Conservation (phyloP, 2,329 filamentous ascomycete genomes). For the Beauveria varroae region DNA sequence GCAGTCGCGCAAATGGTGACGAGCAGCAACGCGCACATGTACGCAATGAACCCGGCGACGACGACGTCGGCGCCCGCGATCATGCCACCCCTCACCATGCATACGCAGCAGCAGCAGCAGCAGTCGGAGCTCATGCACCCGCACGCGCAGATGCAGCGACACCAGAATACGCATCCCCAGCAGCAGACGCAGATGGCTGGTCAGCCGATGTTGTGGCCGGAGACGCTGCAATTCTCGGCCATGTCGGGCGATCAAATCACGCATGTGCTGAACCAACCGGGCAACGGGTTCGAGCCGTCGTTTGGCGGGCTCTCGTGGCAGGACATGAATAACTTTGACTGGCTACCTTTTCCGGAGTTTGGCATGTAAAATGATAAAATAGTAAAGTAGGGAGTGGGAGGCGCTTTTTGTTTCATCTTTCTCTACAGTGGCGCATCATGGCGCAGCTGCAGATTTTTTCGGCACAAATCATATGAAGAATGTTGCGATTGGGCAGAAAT, state of each 20-base stretch:
- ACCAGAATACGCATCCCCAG: background rate
- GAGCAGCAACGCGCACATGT: background rate
- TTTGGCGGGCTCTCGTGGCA: constrained; percentile 51
- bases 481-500: too few relatives aligned
- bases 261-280: constrained; percentile 56
- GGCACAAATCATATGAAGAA: too few relatives aligned
- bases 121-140: constrained; percentile 1
- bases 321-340: constrained; percentile 51
- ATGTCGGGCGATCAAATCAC: constrained; percentile 65
- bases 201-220: constrained; percentile 32
- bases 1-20: background rate
- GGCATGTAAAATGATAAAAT: constrained; percentile 19
- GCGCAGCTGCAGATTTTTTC: too few relatives aligned
- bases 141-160: background rate
- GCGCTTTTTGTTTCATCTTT: too few relatives aligned
- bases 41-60: background rate
- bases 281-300: constrained; percentile 48
- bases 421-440: too few relatives aligned
- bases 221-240: constrained; percentile 54
- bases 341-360: constrained; percentile 46
- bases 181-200: constrained; percentile 17
- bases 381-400: background rate
- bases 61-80: background rate
- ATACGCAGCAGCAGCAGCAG: background rate
- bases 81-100: background rate